Evolutionary conservation across 192 early-diverging fungal species (phyloP).

Genomic region (Haplosporangium gracile): DNA sequence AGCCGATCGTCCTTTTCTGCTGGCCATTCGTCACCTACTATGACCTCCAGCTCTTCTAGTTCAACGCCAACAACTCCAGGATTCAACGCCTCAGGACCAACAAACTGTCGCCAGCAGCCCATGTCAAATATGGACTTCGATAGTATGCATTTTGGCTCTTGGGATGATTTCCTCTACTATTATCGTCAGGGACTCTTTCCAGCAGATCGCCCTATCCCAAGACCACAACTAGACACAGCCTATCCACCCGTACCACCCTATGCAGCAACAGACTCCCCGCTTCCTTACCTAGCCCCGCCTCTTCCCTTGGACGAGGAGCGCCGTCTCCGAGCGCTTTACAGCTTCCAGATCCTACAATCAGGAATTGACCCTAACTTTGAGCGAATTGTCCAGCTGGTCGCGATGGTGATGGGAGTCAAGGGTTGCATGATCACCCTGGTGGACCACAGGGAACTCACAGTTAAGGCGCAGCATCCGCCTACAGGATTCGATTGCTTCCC

Average conservation of each 20-base stretch:
- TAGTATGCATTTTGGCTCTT: constrained; percentile 16
- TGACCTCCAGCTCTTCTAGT: constrained; percentile 23
- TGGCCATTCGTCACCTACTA: constrained; percentile 28
- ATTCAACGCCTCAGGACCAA: not conserved
- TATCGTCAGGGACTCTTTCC: constrained; percentile 38
- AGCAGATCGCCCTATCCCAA: constrained; percentile 11
- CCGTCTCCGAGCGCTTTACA: constrained; percentile 49
- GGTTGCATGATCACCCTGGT: constrained; percentile 44
- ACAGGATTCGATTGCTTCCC: not conserved
- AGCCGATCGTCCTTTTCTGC: constrained; percentile 34
- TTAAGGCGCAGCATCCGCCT: constrained; percentile 30
- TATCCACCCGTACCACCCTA: constrained; percentile 31
- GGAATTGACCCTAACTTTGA: constrained; percentile 54
- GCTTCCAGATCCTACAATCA: constrained; percentile 47
- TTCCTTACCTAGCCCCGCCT: constrained; percentile 31
- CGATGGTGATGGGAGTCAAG: constrained; percentile 38
- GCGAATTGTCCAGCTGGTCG: constrained; percentile 46
- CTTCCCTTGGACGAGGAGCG: constrained; percentile 35
- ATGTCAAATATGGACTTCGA: not conserved
- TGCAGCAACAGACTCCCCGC: not conserved
- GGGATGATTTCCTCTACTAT: constrained; percentile 44
- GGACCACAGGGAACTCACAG: constrained; percentile 14
- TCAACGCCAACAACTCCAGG: constrained; percentile 39
- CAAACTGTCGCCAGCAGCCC: not conserved
- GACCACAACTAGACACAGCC: not conserved